Conservation (phyloP, 129 eudicot genomes). For the Deinandra increscens region DNA sequence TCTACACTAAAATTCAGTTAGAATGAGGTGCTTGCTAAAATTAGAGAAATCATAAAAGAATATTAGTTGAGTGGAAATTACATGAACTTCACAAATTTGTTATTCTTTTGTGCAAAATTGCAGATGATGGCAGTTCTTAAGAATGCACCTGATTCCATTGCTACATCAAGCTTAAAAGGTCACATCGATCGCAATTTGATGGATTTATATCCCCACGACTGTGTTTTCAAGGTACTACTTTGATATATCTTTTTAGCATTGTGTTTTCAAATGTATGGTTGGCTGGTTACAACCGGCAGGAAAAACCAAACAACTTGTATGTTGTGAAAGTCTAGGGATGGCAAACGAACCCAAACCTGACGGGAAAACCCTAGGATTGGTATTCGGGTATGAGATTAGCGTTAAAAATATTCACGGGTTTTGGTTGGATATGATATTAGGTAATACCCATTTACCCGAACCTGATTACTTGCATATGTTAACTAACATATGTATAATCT, state of each 20-base stretch:
- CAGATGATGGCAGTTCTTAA: conserved; percentile 84
- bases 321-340: background rate
- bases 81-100: conserved; percentile 2
- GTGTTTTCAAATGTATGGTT: background rate
- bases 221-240: conserved; percentile 68
- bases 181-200: conserved; percentile 72
- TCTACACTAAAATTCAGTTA: background rate
- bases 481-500: background rate
- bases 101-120: conserved; percentile 24
- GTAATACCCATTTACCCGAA: background rate
- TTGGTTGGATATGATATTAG: background rate
- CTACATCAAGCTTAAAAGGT: conserved; percentile 64
- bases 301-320: background rate
- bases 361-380: background rate
- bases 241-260: background rate
- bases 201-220: conserved; percentile 89
- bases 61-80: background rate
- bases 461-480: background rate
- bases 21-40: background rate
- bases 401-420: background rate
- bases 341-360: background rate
- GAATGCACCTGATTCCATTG: conserved; percentile 66
- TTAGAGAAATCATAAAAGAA: background rate
- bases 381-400: background rate
- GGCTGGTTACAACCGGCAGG: background rate